Evolutionary conservation across 306 rosid species (phyloP).

Genomic region (Astragalus membranaceus): DNA sequence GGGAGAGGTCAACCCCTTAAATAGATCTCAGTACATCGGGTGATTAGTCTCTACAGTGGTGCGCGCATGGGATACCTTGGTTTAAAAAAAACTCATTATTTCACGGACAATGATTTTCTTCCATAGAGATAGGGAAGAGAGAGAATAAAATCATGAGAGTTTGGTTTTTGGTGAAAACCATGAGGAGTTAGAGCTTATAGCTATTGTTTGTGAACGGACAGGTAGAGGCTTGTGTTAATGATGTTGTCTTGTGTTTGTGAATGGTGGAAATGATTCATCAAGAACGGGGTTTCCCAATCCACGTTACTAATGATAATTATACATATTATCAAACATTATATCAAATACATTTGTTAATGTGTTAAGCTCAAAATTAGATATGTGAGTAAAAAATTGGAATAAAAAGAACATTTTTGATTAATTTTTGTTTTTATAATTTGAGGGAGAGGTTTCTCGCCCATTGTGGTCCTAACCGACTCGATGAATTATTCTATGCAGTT

Average conservation of each 20-base stretch:
- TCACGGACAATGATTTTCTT: conserved; percentile 44
- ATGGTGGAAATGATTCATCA: conserved; percentile 73
- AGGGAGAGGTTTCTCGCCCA: no score
- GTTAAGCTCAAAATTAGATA: background rate
- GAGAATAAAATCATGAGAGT: conserved; percentile 45
- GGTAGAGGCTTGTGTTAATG: conserved; percentile 57
- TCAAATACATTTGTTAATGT: background rate
- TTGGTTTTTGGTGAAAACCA: conserved; percentile 43
- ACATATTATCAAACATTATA: background rate
- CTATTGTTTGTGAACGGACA: conserved; percentile 45
- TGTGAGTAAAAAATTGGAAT: no score
- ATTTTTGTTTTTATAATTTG: no score
- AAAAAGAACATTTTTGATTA: no score
- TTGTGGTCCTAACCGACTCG: no score
- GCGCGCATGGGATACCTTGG: no score
- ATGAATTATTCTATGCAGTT: no score
- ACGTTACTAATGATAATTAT: conserved; percentile 22
- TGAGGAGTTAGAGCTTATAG: conserved; percentile 28
- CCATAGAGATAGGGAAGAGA: background rate
- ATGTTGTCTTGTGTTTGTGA: conserved; percentile 89
- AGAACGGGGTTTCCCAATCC: conserved; percentile 63
- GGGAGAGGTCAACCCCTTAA: no score
- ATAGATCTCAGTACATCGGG: no score
- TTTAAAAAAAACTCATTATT: conserved; percentile 36
- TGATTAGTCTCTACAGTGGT: no score